Conservation (phyloP, 139 green algal genomes). For the Chlamydomonas sp. region DNA sequence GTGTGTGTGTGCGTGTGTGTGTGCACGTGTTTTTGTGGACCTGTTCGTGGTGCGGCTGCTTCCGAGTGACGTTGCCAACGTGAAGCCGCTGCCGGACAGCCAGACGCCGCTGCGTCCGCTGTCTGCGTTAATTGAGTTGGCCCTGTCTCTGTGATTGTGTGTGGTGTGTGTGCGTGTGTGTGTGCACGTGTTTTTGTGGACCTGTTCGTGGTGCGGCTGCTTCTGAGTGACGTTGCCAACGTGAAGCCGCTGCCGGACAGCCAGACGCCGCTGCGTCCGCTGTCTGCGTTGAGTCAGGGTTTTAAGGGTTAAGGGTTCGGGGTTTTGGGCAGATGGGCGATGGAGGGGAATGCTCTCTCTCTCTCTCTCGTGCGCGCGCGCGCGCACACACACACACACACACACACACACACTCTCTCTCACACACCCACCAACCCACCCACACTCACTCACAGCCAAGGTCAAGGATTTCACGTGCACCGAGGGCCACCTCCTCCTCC, state of each 20-base stretch:
- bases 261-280: not conserved
- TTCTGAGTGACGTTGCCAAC: no score
- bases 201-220: no score
- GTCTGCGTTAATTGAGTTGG: slow-evolving; percentile 8
- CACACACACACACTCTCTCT: slow-evolving; percentile 5
- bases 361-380: no score
- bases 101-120: not conserved
- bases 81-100: not conserved
- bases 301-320: no score
- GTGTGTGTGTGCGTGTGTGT: slow-evolving; percentile 7
- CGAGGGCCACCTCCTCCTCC: slow-evolving; percentile 57
- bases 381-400: no score
- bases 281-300: slow-evolving; percentile 5
- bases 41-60: no score
- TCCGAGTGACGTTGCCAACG: no score
- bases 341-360: no score
- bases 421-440: not conserved
- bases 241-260: not conserved
- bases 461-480: not conserved
- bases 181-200: slow-evolving; percentile 3
- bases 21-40: slow-evolving; percentile 8
- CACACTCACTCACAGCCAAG: slow-evolving; percentile 16
- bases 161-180: slow-evolving; percentile 18
- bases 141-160: slow-evolving; percentile 7
- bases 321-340: no score